A percentile compares a stretch with the other conserved stretches of the same genome.
Conservation (phyloP, 2,329 filamentous ascomycete species). For the Neobulgaria alba region DNA sequence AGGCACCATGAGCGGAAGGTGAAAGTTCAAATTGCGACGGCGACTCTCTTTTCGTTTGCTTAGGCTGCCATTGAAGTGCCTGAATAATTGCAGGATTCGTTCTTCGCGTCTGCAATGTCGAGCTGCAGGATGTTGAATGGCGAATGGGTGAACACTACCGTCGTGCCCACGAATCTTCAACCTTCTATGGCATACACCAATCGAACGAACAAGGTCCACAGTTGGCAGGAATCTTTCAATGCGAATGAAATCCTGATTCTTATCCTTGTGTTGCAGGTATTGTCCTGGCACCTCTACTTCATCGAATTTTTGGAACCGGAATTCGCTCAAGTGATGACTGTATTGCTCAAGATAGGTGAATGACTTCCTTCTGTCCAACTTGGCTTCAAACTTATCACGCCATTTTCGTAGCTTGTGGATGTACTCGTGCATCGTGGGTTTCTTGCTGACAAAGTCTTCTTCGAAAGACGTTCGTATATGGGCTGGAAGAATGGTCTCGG, state of each 20-base stretch:
- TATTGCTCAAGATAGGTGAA: conserved; percentile 59
- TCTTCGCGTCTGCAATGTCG: conserved; percentile 90
- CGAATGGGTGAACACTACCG: conserved; percentile 92
- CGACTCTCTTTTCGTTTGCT: conserved; percentile 91
- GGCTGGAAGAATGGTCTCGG: conserved; percentile 86
- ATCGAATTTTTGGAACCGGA: conserved; percentile 95
- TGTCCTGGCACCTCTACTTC: conserved; percentile 97
- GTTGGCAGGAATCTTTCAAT: conserved; percentile 96
- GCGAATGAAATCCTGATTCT: conserved; percentile 96
- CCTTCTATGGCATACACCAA: conserved; percentile 83
- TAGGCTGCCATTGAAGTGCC: conserved; percentile 90
- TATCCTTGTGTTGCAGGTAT: conserved; percentile 94
- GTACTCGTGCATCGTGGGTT: conserved; percentile 97
- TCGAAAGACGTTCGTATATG: conserved; percentile 97
- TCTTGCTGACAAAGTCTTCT: conserved; percentile 89
- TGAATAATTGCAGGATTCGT: conserved; percentile 89
- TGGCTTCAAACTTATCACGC: conserved; percentile 97
- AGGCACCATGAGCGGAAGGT: conserved; percentile 90
- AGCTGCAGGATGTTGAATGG: conserved; percentile 90
- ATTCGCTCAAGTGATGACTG: conserved; percentile 89
- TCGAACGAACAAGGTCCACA: conserved; percentile 84
- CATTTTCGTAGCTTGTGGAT: conserved; percentile 93
- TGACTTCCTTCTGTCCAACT: conserved; percentile 67
- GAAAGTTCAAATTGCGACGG: conserved; percentile 89
- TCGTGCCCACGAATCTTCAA: conserved; percentile 96